These are phyloP conservation scores for Phylloporus sp. DNA, from an alignment of 1,284 basidiomycete species.

Conservation along the genomic window DNA sequence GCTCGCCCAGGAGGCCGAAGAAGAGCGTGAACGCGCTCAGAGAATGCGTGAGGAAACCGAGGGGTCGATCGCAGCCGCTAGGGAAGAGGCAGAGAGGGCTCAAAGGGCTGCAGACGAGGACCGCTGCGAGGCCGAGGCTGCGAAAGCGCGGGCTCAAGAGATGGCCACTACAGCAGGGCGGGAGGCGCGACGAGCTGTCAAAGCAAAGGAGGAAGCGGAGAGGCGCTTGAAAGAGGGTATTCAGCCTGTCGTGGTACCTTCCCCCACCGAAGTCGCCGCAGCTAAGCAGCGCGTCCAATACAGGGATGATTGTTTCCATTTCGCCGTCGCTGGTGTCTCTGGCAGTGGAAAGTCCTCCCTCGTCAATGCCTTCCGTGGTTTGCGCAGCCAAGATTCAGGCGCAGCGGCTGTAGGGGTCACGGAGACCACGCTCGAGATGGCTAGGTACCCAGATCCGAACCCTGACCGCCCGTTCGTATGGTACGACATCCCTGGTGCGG, in stretches of 20 bases:
- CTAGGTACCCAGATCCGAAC: slow-evolving; percentile 25
- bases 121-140: slow-evolving; percentile 18
- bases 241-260: slow-evolving; percentile 23
- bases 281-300: slow-evolving; percentile 20
- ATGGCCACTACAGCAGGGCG: slow-evolving; percentile 16
- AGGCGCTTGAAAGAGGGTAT: slow-evolving; percentile 25
- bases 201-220: slow-evolving; percentile 25
- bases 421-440: slow-evolving; percentile 24
- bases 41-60: slow-evolving; percentile 27
- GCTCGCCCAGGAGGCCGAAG: slow-evolving; percentile 17
- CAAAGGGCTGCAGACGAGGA: slow-evolving; percentile 25
- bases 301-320: slow-evolving; percentile 24
- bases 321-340: slow-evolving; percentile 23
- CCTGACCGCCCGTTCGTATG: slow-evolving; percentile 21
- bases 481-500: slow-evolving; percentile 31
- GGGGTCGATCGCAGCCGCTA: slow-evolving; percentile 15
- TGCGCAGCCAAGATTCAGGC: slow-evolving; percentile 14
- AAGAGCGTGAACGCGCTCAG: slow-evolving; percentile 21
- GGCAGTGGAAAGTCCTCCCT: slow-evolving; percentile 31
- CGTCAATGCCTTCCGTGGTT: slow-evolving; percentile 29
- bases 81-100: slow-evolving; percentile 24
- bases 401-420: slow-evolving; percentile 27
- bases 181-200: slow-evolving; percentile 12
- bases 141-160: slow-evolving; percentile 20
- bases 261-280: slow-evolving; percentile 15